These are phyloP conservation scores for Xylaria sp. DNA, from an alignment of 2,329 filamentous ascomycete species.

Conservation along the genomic window DNA sequence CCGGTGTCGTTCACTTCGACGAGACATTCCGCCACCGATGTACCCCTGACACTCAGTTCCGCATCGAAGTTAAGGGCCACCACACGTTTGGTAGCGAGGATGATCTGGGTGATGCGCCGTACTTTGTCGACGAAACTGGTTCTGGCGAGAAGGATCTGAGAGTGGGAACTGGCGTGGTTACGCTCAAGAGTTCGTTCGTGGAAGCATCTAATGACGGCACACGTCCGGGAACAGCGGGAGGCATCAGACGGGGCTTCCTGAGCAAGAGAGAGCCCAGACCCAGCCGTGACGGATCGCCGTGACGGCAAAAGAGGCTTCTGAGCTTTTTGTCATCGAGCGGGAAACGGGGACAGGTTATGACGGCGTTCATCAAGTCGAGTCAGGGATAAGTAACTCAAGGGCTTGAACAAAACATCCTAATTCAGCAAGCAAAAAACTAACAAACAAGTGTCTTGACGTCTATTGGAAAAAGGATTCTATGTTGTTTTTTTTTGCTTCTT, in stretches of 20 bases:
- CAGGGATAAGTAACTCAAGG: neutral
- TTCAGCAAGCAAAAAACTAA: neutral
- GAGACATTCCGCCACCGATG: conserved; percentile 76
- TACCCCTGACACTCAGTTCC: conserved; percentile 78
- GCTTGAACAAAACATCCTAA: neutral
- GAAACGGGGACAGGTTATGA: conserved; percentile 1
- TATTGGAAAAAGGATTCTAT: neutral
- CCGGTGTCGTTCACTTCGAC: conserved; percentile 63
- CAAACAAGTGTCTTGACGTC: neutral
- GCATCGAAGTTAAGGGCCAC: conserved; percentile 78
- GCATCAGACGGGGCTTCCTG: conserved; percentile 28
- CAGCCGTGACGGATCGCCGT: conserved; percentile 26
- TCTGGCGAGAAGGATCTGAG: conserved; percentile 67
- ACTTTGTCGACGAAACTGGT: conserved; percentile 81
- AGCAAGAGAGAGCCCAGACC: conserved; percentile 26
- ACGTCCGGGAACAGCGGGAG: conserved; percentile 19
- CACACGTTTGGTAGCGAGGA: conserved; percentile 79
- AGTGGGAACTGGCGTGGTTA: conserved; percentile 67
- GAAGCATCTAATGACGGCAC: conserved; percentile 34
- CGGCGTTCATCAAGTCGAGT: conserved; percentile 7
- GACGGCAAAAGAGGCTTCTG: neutral
- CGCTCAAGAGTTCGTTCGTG: conserved; percentile 68
- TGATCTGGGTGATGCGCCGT: conserved; percentile 76
- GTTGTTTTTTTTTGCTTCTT: neutral
- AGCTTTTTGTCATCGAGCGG: neutral